Percentiles rank a stretch among this genome's conserved stretches.
phyloP scores from a whole-genome alignment of 495 filamentous ascomycete genomes.

The Trichoderma reesei region DNA sequence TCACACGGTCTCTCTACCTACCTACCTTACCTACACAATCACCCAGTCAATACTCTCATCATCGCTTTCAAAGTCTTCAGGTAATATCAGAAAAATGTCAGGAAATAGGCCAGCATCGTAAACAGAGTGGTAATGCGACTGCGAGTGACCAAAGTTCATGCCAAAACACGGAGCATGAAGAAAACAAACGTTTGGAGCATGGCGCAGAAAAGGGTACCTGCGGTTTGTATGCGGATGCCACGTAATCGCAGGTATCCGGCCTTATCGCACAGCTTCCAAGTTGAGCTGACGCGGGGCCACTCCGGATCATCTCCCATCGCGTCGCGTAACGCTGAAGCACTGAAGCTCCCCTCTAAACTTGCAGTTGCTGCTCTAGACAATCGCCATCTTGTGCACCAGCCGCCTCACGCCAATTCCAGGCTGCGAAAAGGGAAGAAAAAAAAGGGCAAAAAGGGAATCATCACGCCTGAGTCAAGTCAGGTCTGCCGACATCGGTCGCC shows the following conservation, averaged over 20 bases:
- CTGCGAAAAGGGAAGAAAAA: neutral
- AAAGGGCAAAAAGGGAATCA: neutral
- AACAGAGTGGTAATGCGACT: too few species aligned
- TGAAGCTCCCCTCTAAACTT: conserved; percentile 8
- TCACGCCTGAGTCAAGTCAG: too few species aligned
- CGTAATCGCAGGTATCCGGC: neutral
- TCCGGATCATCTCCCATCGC: conserved; percentile 7
- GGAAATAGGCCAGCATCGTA: too few species aligned
- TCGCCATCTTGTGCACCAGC: neutral
- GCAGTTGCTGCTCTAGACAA: neutral
- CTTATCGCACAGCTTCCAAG: neutral
- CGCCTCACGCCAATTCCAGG: neutral
- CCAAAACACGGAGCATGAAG: too few species aligned
- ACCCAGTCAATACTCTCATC: too few species aligned
- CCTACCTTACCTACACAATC: too few species aligned
- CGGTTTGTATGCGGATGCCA: neutral
- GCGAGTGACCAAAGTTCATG: too few species aligned
- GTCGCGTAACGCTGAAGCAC: neutral
- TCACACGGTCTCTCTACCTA: too few species aligned
- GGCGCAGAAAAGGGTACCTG: neutral
- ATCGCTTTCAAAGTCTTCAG: too few species aligned
- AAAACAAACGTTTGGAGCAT: too few species aligned
- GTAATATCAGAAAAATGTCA: too few species aligned
- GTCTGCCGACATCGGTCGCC: neutral
- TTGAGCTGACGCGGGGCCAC: neutral